Percentiles rank a stretch among this genome's conserved stretches.
These are phyloP conservation scores for Boletus patriciae DNA, from an alignment of 768 basidiomycete genomes.

Conservation along the genomic window DNA sequence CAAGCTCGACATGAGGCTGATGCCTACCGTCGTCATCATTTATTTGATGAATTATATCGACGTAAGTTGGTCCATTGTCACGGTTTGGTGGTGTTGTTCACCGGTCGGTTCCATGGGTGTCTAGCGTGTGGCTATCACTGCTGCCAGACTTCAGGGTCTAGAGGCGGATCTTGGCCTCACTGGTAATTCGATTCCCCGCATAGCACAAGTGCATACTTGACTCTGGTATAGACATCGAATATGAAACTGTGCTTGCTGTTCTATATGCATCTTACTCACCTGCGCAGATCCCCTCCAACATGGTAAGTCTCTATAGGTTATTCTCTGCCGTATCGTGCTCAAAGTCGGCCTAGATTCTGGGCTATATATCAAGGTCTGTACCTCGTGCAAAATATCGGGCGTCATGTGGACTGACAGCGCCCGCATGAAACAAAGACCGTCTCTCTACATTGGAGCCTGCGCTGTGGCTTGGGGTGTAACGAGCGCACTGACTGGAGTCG, in stretches of 20 bases:
- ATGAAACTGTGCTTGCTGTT: constrained; percentile 51
- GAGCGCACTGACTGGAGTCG: constrained; percentile 60
- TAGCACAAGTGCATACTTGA: not conserved
- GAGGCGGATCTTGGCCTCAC: constrained; percentile 38
- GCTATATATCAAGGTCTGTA: constrained; percentile 50
- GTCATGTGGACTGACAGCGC: not conserved
- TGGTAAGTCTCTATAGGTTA: constrained; percentile 38
- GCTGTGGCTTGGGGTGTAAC: constrained; percentile 64
- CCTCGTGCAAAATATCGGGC: not conserved
- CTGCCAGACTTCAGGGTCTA: constrained; percentile 42
- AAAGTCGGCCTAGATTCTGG: constrained; percentile 45
- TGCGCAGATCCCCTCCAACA: constrained; percentile 66
- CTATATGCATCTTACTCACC: constrained; percentile 62
- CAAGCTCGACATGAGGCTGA: constrained; percentile 30
- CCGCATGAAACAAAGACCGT: constrained; percentile 44
- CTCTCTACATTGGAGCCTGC: constrained; percentile 59
- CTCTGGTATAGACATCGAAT: constrained; percentile 45
- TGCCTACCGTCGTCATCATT: constrained; percentile 30
- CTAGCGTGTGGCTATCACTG: constrained; percentile 40
- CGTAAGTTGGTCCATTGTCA: constrained; percentile 5
- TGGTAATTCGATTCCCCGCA: constrained; percentile 17
- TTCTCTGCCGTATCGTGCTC: not conserved
- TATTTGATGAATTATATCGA: constrained; percentile 30
- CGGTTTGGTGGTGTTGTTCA: not conserved
- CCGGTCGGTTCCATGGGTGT: not conserved